Conservation (phyloP, 2,329 filamentous ascomycete species). For the Aspergillus pseudoviridinutans region DNA sequence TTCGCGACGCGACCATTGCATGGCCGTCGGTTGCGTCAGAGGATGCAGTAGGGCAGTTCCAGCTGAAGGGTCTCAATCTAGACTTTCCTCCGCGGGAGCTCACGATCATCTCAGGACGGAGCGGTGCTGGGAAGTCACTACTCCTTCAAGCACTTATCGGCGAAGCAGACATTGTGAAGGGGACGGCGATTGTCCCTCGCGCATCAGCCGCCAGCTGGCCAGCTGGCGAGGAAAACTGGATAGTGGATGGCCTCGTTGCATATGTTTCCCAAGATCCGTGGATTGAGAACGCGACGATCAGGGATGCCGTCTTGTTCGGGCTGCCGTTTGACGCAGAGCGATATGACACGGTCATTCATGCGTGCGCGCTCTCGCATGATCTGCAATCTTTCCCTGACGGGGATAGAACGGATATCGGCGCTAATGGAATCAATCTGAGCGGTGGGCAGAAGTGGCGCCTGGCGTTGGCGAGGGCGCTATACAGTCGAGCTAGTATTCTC, state of each 20-base stretch:
- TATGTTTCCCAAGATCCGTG: slow-evolving; percentile 73
- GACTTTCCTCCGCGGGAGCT: slow-evolving; percentile 65
- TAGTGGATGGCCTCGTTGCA: slow-evolving; percentile 70
- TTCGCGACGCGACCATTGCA: slow-evolving; percentile 64
- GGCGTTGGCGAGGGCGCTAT: slow-evolving; percentile 71
- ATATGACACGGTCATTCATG: slow-evolving; percentile 64
- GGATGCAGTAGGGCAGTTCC: slow-evolving; percentile 55
- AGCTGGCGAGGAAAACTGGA: slow-evolving; percentile 55
- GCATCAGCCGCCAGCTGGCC: slow-evolving; percentile 56
- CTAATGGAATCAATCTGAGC: slow-evolving; percentile 75
- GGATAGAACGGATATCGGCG: slow-evolving; percentile 71
- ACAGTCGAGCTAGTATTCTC: slow-evolving; percentile 71
- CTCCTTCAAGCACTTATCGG: slow-evolving; percentile 69
- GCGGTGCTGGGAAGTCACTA: slow-evolving; percentile 71
- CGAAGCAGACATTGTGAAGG: slow-evolving; percentile 65
- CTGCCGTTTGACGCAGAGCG: slow-evolving; percentile 62
- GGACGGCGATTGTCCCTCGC: slow-evolving; percentile 55
- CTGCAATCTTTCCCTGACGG: slow-evolving; percentile 68
- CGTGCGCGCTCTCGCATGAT: slow-evolving; percentile 69
- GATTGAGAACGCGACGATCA: slow-evolving; percentile 74
- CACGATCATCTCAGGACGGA: slow-evolving; percentile 71
- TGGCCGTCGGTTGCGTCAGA: slow-evolving; percentile 65
- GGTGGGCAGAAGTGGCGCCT: slow-evolving; percentile 79
- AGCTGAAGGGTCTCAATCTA: slow-evolving; percentile 60
- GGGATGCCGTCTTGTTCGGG: slow-evolving; percentile 71